Evolutionary conservation across 257 asterid species (phyloP), one percentile per base, ranked within the genome.

Genomic region (Avicennia marina): DNA sequence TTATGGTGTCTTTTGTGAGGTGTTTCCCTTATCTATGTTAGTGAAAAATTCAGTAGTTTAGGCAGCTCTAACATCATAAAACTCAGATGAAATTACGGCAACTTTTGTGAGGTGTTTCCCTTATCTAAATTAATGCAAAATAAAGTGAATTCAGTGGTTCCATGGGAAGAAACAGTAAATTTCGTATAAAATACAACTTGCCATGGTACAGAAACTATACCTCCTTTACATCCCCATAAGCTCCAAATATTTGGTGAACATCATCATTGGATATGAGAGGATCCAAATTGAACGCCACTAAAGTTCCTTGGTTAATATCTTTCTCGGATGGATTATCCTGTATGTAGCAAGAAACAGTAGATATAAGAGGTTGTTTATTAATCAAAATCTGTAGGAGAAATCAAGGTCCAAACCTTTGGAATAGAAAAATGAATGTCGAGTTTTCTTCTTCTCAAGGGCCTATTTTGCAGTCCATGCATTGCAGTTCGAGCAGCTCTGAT

Each of bases 281-380:
- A 70, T 91, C 98, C 84, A 91, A 72, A 78, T 90, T 91, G 77
- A 91, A 91, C 31, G 80, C 95, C 66, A 91, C 98, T 17, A 91
- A 74, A 51, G 98, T 91, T 66, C 98, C 98, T 76, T 91, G 98
- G 71, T 91, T 91, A 56, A 91, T 40, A 68, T 91, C 98, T 57
- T 88, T 91, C 62, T 91, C 98, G 2, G 98, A 83, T 6, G 98
- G 98, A 56, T 91, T 91, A 59, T 91, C 98, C 98, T 91, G 78
- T 48, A 69, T 21, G 39, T 51, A 44, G 53, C 55, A 62, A 47
- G 54, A 73, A 60, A 45, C 11, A 17, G 36, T 33, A 24, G 20
- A 24, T 29, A 56, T 29, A 29, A 29, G 3, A 29, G 33, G 33
- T 3, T 7, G 7, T 29, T 29, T 7, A 29, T 3, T 29, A 7